These are phyloP conservation scores for Fusarium sp. DNA, from an alignment of 2,329 filamentous ascomycete species.

Conservation along the genomic window DNA sequence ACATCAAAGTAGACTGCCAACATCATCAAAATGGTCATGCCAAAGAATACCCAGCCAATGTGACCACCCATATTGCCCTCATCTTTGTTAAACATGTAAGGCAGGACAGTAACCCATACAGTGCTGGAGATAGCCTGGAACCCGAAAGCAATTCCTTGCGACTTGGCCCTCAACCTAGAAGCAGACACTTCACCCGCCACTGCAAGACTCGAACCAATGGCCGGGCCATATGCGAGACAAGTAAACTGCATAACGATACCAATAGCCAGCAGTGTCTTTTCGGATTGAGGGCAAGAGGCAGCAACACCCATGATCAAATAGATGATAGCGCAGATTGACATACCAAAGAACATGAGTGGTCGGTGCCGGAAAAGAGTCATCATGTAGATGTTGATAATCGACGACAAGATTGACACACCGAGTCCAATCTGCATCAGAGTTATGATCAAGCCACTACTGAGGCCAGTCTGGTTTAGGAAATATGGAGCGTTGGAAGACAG, in stretches of 20 bases:
- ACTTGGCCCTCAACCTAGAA: conserved; percentile 17
- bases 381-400: conserved; percentile 21
- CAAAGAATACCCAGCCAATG: conserved; percentile 20
- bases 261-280: conserved; percentile 5
- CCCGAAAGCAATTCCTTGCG: conserved; percentile 14
- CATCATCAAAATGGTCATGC: conserved; percentile 14
- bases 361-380: conserved; percentile 25
- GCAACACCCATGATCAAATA: conserved; percentile 21
- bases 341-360: conserved; percentile 15
- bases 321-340: conserved; percentile 19
- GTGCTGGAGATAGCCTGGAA: conserved; percentile 13
- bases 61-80: conserved; percentile 16
- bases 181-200: conserved; percentile 20
- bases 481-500: conserved; percentile 21
- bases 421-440: conserved; percentile 22
- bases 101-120: conserved; percentile 14
- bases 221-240: conserved; percentile 11
- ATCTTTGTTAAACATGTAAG: conserved; percentile 26
- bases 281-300: conserved; percentile 11
- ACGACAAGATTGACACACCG: conserved; percentile 16
- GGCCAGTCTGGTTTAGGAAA: conserved; percentile 10
- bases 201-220: conserved; percentile 13
- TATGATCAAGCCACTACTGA: conserved; percentile 7
- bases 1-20: conserved; percentile 16
- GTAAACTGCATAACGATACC: conserved; percentile 10